These are phyloP conservation scores for Syzygium aqueum DNA, from an alignment of 345 rosid genomes.

Conservation along the genomic window DNA sequence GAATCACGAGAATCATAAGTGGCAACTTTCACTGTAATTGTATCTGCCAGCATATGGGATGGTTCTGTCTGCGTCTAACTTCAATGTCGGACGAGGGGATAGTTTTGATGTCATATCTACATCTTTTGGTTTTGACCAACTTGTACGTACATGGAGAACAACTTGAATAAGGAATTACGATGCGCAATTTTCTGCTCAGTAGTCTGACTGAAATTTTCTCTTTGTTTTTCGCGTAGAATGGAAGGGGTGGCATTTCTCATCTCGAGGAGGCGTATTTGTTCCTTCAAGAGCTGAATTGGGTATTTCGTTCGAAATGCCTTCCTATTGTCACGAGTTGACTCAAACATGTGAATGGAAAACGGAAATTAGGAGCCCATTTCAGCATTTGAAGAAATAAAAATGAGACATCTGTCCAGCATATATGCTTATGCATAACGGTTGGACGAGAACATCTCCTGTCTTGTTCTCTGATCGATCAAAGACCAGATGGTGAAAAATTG, in stretches of 20 bases:
- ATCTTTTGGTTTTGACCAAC: not conserved
- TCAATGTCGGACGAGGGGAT: not conserved
- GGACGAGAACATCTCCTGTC: not conserved
- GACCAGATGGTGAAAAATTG: not conserved
- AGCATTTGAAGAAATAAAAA: not conserved
- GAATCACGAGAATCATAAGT: not conserved
- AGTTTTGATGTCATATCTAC: not conserved
- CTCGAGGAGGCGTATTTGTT: not conserved
- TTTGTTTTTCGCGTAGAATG: not conserved
- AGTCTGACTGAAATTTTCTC: not conserved
- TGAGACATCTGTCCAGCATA: not conserved
- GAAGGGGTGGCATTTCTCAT: not conserved
- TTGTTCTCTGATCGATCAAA: not conserved
- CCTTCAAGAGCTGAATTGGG: not conserved
- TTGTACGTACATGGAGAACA: not conserved
- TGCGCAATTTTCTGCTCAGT: not conserved
- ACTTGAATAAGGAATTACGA: not conserved
- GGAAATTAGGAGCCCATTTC: not conserved
- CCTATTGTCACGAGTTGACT: not conserved
- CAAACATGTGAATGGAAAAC: not conserved
- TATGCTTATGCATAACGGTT: not conserved
- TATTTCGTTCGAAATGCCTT: not conserved
- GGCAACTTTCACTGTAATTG: not conserved
- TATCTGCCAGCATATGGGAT: not conserved
- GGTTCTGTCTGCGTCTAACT: not conserved